Conservation (phyloP, 805 yeast species). For the Candida arabinofermentans region DNA sequence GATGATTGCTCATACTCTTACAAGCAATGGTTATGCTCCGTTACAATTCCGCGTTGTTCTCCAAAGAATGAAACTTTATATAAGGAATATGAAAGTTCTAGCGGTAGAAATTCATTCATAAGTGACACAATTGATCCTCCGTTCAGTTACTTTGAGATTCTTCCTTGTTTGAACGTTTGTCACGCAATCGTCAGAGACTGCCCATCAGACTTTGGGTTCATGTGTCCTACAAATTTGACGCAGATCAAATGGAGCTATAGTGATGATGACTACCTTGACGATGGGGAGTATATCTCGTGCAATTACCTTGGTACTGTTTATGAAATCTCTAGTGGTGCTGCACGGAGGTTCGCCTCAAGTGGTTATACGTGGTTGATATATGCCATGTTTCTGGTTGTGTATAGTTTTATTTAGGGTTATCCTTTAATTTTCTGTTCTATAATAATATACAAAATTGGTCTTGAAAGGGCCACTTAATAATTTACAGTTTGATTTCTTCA, state of each 20-base stretch:
- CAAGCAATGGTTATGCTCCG: constrained; percentile 85
- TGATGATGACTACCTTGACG: constrained; percentile 34
- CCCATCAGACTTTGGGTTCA: constrained; percentile 70
- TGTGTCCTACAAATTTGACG: constrained; percentile 55
- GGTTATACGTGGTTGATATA: constrained; percentile 7
- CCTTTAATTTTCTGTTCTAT: background rate
- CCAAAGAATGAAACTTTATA: constrained; percentile 44
- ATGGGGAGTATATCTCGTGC: constrained; percentile 33
- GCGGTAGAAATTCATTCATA: constrained; percentile 60
- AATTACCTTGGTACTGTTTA: constrained; percentile 34
- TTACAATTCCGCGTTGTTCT: constrained; percentile 82
- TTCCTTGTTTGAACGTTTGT: constrained; percentile 86
- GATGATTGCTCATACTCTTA: constrained; percentile 68
- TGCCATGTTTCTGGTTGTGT: constrained; percentile 1
- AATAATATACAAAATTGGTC: background rate
- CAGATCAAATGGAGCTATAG: constrained; percentile 38
- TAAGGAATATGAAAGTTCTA: constrained; percentile 39
- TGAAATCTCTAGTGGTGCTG: constrained; percentile 4
- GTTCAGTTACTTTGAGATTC: constrained; percentile 63
- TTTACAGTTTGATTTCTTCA: background rate
- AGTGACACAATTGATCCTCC: constrained; percentile 51
- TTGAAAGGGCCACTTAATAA: background rate
- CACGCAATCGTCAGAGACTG: constrained; percentile 76
- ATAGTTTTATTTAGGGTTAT: background rate
- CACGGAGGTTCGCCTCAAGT: background rate